Evolutionary conservation across 139 green algal species (phyloP), one percentile per base, ranked within the genome.

Genomic region (Chlorella sp.): DNA sequence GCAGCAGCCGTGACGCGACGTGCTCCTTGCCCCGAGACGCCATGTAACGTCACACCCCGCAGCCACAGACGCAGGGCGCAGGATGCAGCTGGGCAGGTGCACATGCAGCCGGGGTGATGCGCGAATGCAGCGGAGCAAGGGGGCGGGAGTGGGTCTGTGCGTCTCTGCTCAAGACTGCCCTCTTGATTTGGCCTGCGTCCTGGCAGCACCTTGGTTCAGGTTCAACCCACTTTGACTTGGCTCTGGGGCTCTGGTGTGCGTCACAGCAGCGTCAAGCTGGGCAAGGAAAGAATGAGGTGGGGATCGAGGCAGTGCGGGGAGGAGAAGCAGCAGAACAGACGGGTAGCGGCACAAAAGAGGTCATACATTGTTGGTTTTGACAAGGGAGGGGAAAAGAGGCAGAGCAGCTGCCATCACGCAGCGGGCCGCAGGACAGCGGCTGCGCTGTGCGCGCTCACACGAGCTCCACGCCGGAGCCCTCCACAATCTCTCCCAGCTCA

Each of bases 401-500:
- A n/a, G n/a, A n/a, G n/a, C n/a, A n/a, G n/a, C n/a, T n/a, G n/a
- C n/a, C n/a, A n/a, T n/a, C n/a, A n/a, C n/a, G n/a, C n/a, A n/a
- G n/a, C n/a, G n/a, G n/a, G n/a, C n/a, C n/a, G n/a, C n/a, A n/a
- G n/a, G n/a, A n/a, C n/a, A n/a, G n/a, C n/a, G n/a, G n/a, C n/a
- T n/a, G n/a, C n/a, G n/a, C n/a, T n/a, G n/a, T n/a, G n/a, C n/a
- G n/a, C n/a, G n/a, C 36, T 92, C 87, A 92, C 13, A 73, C 74
- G 76, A 92, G 67, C 24, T 86, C 56, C 41, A 92, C 89, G 40
- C 86, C 89, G 24, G 20, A 48, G 11, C 89, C 88, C 43, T 80
- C 58, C 65, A 92, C 83, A 54, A 92, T 89, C 56, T 90, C 72
- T 11, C 89, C 89, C 28, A 92, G 74, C 41, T 90, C 81, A 79